phyloP scores from a whole-genome alignment of 1,284 basidiomycete species.

The Cystobasidium slooffiae region DNA sequence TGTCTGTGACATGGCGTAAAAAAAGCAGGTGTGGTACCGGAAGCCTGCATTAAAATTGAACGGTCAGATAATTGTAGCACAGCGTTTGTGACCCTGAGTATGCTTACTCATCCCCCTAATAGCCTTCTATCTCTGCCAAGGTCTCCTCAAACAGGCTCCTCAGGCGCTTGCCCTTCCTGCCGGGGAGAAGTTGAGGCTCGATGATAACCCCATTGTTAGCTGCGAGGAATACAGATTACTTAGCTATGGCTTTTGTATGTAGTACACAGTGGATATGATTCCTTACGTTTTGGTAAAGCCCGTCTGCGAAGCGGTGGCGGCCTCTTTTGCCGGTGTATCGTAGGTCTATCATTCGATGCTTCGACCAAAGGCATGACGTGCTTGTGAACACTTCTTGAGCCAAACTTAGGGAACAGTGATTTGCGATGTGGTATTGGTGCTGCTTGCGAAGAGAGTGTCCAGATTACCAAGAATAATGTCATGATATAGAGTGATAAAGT shows the following conservation, averaged over 20 bases:
- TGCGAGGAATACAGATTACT: neutral
- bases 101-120: neutral
- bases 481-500: too few relatives aligned
- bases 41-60: neutral
- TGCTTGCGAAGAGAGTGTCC: neutral
- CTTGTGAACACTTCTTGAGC: neutral
- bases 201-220: constrained; percentile 36
- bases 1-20: neutral
- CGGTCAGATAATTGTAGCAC: neutral
- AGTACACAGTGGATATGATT: neutral
- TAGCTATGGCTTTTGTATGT: too few relatives aligned
- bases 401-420: neutral
- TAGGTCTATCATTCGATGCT: neutral
- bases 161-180: constrained; percentile 18
- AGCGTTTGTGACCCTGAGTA: neutral
- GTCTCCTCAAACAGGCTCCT: constrained; percentile 37
- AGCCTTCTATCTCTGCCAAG: constrained; percentile 12
- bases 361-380: constrained; percentile 13
- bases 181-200: constrained; percentile 6
- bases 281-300: constrained; percentile 6
- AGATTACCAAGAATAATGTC: too few relatives aligned
- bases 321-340: neutral
- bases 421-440: constrained; percentile 14
- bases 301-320: neutral
- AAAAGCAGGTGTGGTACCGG: neutral